Evolutionary conservation across 441 rosid species (phyloP).

Genomic region (Pelargonium australe): DNA sequence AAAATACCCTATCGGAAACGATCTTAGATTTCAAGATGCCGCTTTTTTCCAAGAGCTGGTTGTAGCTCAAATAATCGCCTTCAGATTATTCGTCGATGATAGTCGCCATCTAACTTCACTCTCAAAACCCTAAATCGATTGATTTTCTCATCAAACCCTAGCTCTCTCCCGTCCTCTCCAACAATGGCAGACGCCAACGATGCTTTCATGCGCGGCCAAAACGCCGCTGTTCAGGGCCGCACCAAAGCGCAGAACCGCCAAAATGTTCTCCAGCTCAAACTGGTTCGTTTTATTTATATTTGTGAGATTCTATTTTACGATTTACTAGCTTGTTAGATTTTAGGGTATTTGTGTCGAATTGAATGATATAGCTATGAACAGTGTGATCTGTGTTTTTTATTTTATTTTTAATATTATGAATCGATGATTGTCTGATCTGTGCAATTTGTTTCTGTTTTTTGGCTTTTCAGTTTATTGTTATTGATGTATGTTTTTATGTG

Average conservation of each 20-base stretch:
- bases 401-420: not conserved
- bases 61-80: not conserved
- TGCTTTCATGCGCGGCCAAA: slow-evolving; percentile 87
- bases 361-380: too few species aligned
- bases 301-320: not conserved
- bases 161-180: slow-evolving; percentile 27
- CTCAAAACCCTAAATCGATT: not conserved
- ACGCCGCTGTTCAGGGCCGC: slow-evolving; percentile 76
- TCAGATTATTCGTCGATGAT: not conserved
- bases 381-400: not conserved
- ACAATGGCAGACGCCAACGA: slow-evolving; percentile 78
- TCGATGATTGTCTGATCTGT: not conserved
- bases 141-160: slow-evolving; percentile 29
- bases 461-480: not conserved
- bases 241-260: slow-evolving; percentile 87
- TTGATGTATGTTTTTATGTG: not conserved
- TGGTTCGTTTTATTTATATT: slow-evolving; percentile 38
- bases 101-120: not conserved
- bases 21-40: not conserved
- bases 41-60: not conserved
- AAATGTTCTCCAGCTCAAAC: slow-evolving; percentile 94
- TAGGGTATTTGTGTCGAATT: not conserved
- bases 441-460: not conserved
- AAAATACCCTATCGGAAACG: not conserved
- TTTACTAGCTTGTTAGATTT: not conserved